phyloP scores from a whole-genome alignment of 345 rosid genomes.

The Eucalyptus shirleyi region DNA sequence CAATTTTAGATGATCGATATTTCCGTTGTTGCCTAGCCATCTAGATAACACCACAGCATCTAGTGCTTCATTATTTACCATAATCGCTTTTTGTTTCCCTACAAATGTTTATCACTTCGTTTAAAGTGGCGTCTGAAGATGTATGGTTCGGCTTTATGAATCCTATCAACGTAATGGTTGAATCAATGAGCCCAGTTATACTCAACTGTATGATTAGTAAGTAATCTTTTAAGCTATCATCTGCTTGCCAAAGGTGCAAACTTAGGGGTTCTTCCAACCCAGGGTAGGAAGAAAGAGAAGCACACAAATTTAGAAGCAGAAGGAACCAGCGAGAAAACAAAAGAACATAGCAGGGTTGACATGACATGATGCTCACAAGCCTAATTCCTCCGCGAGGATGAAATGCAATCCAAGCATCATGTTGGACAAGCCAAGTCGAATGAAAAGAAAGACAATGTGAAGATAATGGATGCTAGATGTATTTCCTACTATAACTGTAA shows the following conservation, averaged over 20 bases:
- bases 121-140: background rate
- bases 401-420: background rate
- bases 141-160: background rate
- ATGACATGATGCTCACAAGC: background rate
- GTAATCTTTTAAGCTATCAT: background rate
- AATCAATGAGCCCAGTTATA: background rate
- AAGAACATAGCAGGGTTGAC: background rate
- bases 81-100: background rate
- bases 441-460: background rate
- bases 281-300: background rate
- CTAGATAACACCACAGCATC: background rate
- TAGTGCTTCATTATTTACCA: background rate
- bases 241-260: background rate
- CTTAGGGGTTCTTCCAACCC: background rate
- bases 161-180: background rate
- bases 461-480: background rate
- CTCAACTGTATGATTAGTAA: background rate
- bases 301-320: background rate
- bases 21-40: background rate
- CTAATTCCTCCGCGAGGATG: background rate
- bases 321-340: background rate
- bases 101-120: background rate
- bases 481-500: background rate
- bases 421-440: background rate
- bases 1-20: background rate